Percentiles rank a stretch among this genome's conserved stretches.
These are phyloP conservation scores for Sporothrix phasma DNA, from an alignment of 2,329 filamentous ascomycete genomes.

Conservation along the genomic window DNA sequence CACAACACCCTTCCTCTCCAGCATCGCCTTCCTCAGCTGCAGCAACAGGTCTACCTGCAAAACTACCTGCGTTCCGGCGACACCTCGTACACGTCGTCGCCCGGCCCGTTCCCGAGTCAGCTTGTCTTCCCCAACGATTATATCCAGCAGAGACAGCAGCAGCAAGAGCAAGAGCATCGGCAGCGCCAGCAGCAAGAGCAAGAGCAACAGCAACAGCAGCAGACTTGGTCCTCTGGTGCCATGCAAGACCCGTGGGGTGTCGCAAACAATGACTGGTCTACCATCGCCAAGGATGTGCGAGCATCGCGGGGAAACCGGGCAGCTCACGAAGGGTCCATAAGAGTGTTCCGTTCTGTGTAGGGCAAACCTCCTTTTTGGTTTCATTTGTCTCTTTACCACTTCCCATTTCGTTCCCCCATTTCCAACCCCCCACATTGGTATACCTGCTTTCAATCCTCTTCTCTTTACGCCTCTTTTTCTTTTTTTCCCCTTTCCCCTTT, in stretches of 20 bases:
- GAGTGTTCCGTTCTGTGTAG: not conserved
- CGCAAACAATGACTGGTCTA: not conserved
- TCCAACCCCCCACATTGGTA: not conserved
- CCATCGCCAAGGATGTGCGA: not conserved
- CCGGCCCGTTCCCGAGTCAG: not conserved
- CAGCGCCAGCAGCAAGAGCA: not conserved
- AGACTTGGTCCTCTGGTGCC: not conserved
- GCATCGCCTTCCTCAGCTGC: not conserved
- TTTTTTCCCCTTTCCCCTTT: not conserved
- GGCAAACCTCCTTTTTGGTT: not conserved
- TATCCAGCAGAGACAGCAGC: not conserved
- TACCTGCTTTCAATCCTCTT: not conserved
- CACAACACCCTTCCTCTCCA: not conserved
- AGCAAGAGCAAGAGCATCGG: not conserved
- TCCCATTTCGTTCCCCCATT: not conserved
- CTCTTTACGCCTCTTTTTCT: too few species aligned
- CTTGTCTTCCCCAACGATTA: not conserved
- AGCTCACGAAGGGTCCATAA: not conserved
- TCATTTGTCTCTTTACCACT: not conserved
- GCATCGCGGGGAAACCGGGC: not conserved
- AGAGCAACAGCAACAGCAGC: not conserved
- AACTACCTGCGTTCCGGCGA: not conserved
- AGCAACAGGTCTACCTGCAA: not conserved
- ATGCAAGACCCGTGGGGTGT: constrained; percentile 9
- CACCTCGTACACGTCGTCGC: not conserved